Evolutionary conservation across 73 alveolate species (phyloP).

Genomic region (Blepharisma stoltei): DNA sequence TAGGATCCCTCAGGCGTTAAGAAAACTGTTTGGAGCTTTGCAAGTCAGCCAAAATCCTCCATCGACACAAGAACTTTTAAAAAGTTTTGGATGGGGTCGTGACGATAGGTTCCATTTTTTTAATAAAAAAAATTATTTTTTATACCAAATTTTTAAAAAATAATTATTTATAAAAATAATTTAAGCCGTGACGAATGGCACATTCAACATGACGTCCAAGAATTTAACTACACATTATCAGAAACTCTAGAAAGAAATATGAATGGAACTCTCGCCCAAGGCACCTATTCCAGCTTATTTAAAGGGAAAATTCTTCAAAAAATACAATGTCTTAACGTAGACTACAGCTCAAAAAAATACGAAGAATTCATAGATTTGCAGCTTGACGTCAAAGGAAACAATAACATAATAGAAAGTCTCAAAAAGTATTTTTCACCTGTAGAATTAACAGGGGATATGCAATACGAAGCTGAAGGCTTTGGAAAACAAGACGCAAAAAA

Average conservation of each 20-base stretch:
- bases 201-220: constrained; percentile 85
- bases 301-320: constrained; percentile 70
- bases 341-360: constrained; percentile 57
- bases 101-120: too few relatives aligned
- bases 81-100: constrained; percentile 62
- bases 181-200: constrained; percentile 55
- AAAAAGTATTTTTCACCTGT: constrained; percentile 74
- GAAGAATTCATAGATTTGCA: constrained; percentile 75
- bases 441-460: constrained; percentile 72
- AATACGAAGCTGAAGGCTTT: constrained; percentile 66
- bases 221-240: constrained; percentile 64
- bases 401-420: constrained; percentile 57
- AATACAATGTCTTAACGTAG: constrained; percentile 69
- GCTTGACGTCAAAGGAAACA: constrained; percentile 68
- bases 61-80: constrained; percentile 56
- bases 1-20: constrained; percentile 65
- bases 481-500: constrained; percentile 86
- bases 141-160: too few relatives aligned
- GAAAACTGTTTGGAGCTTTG: constrained; percentile 80
- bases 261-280: constrained; percentile 57
- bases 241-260: constrained; percentile 82
- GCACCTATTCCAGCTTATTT: constrained; percentile 70
- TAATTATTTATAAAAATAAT: constrained; percentile 65
- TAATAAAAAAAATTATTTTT: too few relatives aligned
- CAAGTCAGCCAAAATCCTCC: constrained; percentile 43